Base-by-base conservation (phyloP, 805 yeast species). In the Myxozyma neotropica region DNA sequence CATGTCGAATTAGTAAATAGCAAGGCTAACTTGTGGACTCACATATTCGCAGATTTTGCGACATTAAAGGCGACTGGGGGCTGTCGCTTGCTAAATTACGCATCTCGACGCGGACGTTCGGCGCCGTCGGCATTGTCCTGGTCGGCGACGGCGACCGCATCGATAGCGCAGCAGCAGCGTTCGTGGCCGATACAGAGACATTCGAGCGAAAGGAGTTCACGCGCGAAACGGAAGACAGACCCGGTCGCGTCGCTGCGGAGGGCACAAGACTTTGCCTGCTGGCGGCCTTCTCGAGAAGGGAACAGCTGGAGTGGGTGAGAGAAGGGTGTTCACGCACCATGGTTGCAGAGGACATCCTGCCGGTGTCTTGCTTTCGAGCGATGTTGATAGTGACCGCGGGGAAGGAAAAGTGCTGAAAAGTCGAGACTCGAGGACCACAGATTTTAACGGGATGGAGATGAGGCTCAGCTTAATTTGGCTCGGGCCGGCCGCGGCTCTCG, bases 351-450 rank as follows among this genome's bases (percentile, higher is more conserved):
- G 53, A 43, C 53, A 48, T 48, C 15, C 17, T 21, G 40, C 80
- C 92, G 21, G 21, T n/a, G 21, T 8, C 17, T 8, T n/a, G 17
- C 21, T 19, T 2, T 19, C 43, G 7, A 38, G 33, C 10, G 10
- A 6, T 29, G 43, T 19, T 15, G 43, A 38, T 13, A 38, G 43
- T 8, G 21, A 38, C 2, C 12, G 8, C 7, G 8, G 43, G 21
- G 21, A 4, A 15, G 10, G 6, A 38, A 38, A 38, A n/a, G 38
- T 8, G 43, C 10, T 29, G 33, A 29, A 10, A 29, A 7, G 33
- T 6, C 10, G 33, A 10, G 10, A 7, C 6, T 6, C 10, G 33
- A 10, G 10, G 33, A 10, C 33, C 33, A 10, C 6, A 29, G 33
- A 29, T 29, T 29, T 29, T 6, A 29, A 29, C 6, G 33, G 33